Evolutionary conservation across 306 rosid genomes (phyloP).

Genomic region (Castanospermum australe): DNA sequence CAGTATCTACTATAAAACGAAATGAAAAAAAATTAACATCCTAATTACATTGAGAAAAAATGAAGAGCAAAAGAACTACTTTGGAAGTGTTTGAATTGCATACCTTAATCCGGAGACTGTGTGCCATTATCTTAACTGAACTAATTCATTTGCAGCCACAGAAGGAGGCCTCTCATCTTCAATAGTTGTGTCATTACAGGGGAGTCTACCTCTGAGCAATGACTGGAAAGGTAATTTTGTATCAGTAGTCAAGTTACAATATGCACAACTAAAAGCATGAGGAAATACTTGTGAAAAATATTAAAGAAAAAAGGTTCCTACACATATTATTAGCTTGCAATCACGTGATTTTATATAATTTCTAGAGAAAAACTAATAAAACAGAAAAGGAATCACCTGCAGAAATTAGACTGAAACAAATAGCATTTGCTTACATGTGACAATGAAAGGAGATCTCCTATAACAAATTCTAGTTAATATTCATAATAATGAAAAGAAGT

Average conservation of each 20-base stretch:
- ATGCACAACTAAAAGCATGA: not conserved
- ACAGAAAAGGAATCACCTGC: no score
- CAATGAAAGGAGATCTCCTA: no score
- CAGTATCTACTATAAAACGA: slow-evolving; percentile 1
- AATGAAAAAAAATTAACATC: not conserved
- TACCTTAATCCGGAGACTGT: slow-evolving; percentile 98
- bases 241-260: slow-evolving; percentile 37
- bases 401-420: no score
- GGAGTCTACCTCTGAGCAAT: slow-evolving; percentile 96
- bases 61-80: not conserved
- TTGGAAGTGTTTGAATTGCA: slow-evolving; percentile 18
- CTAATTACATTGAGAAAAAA: not conserved
- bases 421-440: no score
- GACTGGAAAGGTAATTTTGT: slow-evolving; percentile 57
- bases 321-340: no score
- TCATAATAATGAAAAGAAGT: not conserved
- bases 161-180: slow-evolving; percentile 97
- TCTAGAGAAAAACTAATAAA: no score
- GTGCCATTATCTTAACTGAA: slow-evolving; percentile 87
- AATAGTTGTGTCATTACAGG: slow-evolving; percentile 83
- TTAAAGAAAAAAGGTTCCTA: no score
- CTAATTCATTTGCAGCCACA: slow-evolving; percentile 82
- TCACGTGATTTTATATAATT: no score
- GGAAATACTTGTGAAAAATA: not conserved
- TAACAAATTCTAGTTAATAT: no score